Evolutionary conservation across 169 alveolate species (phyloP), one percentile per base, ranked within the genome.

Genomic region (Theileria parva): DNA sequence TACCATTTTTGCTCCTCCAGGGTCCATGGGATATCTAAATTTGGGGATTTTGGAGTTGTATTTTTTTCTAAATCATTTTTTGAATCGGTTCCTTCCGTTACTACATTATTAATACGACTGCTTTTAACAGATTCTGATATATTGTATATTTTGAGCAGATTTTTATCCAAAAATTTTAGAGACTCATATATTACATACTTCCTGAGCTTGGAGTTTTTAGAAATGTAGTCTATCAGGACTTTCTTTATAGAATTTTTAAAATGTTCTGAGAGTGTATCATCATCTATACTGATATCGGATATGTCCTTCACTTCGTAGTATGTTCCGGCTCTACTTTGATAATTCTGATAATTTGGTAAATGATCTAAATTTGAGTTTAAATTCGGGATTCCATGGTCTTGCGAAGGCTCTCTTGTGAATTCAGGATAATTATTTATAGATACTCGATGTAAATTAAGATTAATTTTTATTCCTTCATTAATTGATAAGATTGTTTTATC

Each of bases 1-100:
- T 51, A 83, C 89, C 86, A 30, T 60, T 83, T 83, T 28, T 83
- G 89, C 69, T 83, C 89, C 48, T 75, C 74, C 66, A 76, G 28
- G 12, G 89, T 59, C 89, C 89, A 83, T 39, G 76, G 70, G 32
- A 3, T 8, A 17, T 77, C 81, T 34, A 15, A 37, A 12, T 77
- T 63, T 77, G n/a, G 64, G 1, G 80, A 25, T n/a, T 77, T 30
- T 19, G 68, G 9, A 60, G 23, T 17, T 30, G 8, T 12, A 13
- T 32, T 28, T n/a, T 9, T 11, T 71, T 55, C 73, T 11, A 37
- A 4, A n/a, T 8, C 48, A 37, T 8, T 8, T 8, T 37, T 37
- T 37, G 48, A 37, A 6, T 37, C 48, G 8, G 48, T 37, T 37
- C 48, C 48, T 37, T n/a, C 15, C 2, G 69, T 61, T 61, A 37